Evolutionary conservation across 2,329 filamentous ascomycete genomes (phyloP).

Genomic region (Ramichloridium luteum): DNA sequence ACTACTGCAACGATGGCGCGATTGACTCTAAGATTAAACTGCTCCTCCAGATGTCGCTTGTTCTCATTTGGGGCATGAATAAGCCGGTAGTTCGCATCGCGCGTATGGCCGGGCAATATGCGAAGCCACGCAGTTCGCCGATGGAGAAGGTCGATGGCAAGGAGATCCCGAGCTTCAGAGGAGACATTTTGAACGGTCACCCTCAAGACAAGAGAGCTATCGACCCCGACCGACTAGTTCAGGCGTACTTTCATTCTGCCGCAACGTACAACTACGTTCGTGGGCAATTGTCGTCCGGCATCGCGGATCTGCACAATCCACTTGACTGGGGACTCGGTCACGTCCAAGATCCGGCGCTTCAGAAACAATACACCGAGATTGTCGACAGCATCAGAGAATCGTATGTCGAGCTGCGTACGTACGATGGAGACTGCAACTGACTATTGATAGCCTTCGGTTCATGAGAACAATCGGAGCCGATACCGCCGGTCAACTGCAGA

Average conservation of each 20-base stretch:
- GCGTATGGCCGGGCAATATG: slow-evolving; percentile 89
- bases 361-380: slow-evolving; percentile 74
- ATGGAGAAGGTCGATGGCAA: slow-evolving; percentile 70
- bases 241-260: slow-evolving; percentile 90
- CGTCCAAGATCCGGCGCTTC: slow-evolving; percentile 69
- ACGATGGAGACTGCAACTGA: background rate
- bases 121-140: slow-evolving; percentile 83
- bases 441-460: slow-evolving; percentile 55
- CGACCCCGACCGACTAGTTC: slow-evolving; percentile 72
- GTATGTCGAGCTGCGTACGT: background rate
- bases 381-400: slow-evolving; percentile 81
- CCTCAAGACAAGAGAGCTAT: slow-evolving; percentile 61
- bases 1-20: slow-evolving; percentile 79
- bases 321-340: slow-evolving; percentile 93
- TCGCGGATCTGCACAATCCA: slow-evolving; percentile 86
- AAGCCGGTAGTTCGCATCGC: slow-evolving; percentile 85
- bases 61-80: slow-evolving; percentile 78
- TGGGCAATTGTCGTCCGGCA: slow-evolving; percentile 68
- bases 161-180: slow-evolving; percentile 79
- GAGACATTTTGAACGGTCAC: slow-evolving; percentile 91
- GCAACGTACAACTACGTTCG: slow-evolving; percentile 90
- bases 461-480: slow-evolving; percentile 88
- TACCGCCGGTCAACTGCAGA: slow-evolving; percentile 70
- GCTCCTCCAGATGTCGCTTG: slow-evolving; percentile 89
- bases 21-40: slow-evolving; percentile 97